Percentiles rank a stretch among this genome's conserved stretches.
phyloP scores from a whole-genome alignment of 371 early-diverging fungal genomes.

The Zychaea mexicana region DNA sequence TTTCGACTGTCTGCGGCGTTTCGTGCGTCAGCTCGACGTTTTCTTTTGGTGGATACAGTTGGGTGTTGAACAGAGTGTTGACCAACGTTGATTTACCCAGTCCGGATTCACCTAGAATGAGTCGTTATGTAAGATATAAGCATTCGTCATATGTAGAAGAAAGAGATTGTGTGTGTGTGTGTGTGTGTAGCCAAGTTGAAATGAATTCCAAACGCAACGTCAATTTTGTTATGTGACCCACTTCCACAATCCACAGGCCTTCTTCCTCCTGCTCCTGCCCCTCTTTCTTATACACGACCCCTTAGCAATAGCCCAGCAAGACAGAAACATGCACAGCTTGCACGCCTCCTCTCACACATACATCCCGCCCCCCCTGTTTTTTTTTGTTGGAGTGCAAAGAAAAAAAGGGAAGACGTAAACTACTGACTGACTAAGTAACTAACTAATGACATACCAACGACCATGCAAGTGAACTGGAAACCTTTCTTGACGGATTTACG shows the following conservation, averaged over 20 bases:
- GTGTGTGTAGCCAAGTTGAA: no score
- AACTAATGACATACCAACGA: constrained; percentile 70
- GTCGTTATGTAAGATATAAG: background rate
- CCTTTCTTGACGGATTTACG: constrained; percentile 97
- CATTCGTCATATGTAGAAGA: no score
- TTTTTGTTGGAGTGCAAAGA: no score
- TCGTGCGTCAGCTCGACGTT: constrained; percentile 78
- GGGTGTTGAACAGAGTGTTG: constrained; percentile 96
- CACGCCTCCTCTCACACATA: no score
- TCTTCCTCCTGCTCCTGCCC: background rate
- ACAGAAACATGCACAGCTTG: no score
- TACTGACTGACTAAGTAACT: no score
- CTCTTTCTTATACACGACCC: background rate
- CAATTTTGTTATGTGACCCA: background rate
- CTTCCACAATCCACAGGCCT: background rate
- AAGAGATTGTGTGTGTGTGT: no score
- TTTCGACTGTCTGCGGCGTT: constrained; percentile 89
- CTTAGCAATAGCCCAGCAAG: no score
- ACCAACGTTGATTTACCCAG: constrained; percentile 98
- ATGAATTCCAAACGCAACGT: background rate
- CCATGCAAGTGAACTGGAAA: constrained; percentile 97
- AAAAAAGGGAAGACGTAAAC: no score
- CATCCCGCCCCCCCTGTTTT: no score
- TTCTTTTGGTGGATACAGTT: constrained; percentile 83
- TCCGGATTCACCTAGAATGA: constrained; percentile 81